Evolutionary conservation across 2,329 filamentous ascomycete genomes (phyloP).

Genomic region (Pseudovirgaria hyperparasitica): DNA sequence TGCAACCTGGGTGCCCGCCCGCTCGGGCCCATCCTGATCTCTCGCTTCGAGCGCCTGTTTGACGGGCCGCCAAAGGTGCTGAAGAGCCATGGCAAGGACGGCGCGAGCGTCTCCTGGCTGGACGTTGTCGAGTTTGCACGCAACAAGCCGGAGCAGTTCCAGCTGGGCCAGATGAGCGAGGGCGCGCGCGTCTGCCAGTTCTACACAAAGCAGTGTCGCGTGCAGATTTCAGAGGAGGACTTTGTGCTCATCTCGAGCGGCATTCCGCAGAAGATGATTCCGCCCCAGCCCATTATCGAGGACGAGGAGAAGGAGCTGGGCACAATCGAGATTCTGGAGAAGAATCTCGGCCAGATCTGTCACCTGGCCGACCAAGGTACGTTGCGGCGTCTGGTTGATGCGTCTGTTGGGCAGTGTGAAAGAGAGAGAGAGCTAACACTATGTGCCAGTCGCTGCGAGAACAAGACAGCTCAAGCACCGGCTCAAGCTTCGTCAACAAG

Average conservation of each 20-base stretch:
- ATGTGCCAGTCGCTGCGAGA: conserved; percentile 45
- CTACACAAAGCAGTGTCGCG: conserved; percentile 63
- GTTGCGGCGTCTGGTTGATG: conserved; percentile 7
- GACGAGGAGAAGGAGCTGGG: conserved; percentile 78
- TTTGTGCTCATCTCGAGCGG: conserved; percentile 74
- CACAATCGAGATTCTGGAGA: conserved; percentile 72
- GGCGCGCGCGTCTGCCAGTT: conserved; percentile 68
- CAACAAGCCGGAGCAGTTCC: conserved; percentile 66
- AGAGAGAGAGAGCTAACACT: conserved; percentile 4
- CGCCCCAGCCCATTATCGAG: conserved; percentile 68
- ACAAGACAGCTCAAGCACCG: conserved; percentile 72
- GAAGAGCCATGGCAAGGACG: conserved; percentile 48
- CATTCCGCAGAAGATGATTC: conserved; percentile 69
- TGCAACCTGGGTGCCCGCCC: conserved; percentile 75
- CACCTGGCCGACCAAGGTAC: conserved; percentile 66
- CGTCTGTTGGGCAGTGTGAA: background rate
- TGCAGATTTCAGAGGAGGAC: conserved; percentile 81
- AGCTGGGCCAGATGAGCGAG: conserved; percentile 54
- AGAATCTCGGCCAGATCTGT: conserved; percentile 62
- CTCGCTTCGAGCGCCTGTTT: conserved; percentile 76
- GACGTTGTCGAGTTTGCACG: conserved; percentile 78
- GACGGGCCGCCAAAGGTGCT: conserved; percentile 62
- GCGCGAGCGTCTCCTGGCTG: conserved; percentile 60
- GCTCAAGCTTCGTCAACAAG: conserved; percentile 59
- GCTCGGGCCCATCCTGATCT: conserved; percentile 68